These are phyloP conservation scores for Taphrina pruni DNA, from an alignment of 1,139 yeast genomes.

Conservation along the genomic window DNA sequence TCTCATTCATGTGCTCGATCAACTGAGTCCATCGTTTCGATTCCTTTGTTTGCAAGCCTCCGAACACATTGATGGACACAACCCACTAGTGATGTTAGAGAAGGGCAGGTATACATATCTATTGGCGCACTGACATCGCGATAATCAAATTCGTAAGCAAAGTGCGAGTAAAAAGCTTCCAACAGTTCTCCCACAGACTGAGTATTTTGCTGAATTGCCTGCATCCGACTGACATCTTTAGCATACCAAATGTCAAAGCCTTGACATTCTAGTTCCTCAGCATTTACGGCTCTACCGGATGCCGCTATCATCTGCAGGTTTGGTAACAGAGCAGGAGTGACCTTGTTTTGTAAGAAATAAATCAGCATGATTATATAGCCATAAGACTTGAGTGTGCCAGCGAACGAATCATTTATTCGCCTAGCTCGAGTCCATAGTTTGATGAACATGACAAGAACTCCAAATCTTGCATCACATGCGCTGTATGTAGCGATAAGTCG, in stretches of 20 bases:
- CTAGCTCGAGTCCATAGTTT: slow-evolving; percentile 43
- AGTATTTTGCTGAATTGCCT: slow-evolving; percentile 33
- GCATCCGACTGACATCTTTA: slow-evolving; percentile 28
- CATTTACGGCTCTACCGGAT: slow-evolving; percentile 12
- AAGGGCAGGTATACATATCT: background rate
- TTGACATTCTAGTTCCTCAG: slow-evolving; percentile 28
- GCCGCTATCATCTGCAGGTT: slow-evolving; percentile 42
- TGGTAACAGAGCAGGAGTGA: slow-evolving; percentile 41
- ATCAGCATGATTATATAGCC: slow-evolving; percentile 43
- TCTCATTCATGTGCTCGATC: slow-evolving; percentile 37
- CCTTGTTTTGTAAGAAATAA: slow-evolving; percentile 41
- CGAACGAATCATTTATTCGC: slow-evolving; percentile 43
- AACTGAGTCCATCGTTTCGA: slow-evolving; percentile 43
- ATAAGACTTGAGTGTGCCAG: slow-evolving; percentile 44
- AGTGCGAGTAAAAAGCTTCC: slow-evolving; percentile 43
- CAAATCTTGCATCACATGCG: slow-evolving; percentile 41
- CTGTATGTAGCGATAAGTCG: slow-evolving; percentile 41
- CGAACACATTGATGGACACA: slow-evolving; percentile 40
- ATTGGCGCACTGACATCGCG: slow-evolving; percentile 26
- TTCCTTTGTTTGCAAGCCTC: slow-evolving; percentile 43
- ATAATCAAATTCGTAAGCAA: slow-evolving; percentile 43
- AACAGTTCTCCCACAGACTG: slow-evolving; percentile 42
- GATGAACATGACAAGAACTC: slow-evolving; percentile 38
- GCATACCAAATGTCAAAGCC: slow-evolving; percentile 43
- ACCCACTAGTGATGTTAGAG: slow-evolving; percentile 13